These are phyloP conservation scores for Posidonia oceanica DNA, from an alignment of 116 monocot genomes.

Conservation along the genomic window DNA sequence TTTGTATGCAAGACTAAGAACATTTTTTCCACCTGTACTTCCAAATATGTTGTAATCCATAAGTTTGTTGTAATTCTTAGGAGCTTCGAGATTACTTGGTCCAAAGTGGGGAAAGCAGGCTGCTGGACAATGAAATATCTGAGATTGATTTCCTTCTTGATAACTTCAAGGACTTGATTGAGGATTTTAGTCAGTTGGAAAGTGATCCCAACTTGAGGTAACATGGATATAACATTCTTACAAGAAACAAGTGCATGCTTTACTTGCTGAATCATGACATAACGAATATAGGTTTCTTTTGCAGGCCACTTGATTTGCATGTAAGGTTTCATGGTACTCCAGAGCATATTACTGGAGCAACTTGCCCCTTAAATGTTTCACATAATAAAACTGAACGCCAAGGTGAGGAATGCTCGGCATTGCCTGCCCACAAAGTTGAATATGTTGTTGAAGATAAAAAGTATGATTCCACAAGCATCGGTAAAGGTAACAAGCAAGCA, in stretches of 20 bases:
- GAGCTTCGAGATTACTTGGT: constrained; percentile 63
- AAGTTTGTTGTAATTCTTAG: constrained; percentile 17
- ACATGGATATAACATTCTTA: background rate
- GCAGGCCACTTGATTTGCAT: constrained; percentile 17
- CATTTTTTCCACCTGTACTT: too few relatives aligned
- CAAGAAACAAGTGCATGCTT: background rate
- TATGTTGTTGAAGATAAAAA: background rate
- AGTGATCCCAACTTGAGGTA: constrained; percentile 28
- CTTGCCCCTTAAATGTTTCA: constrained; percentile 2
- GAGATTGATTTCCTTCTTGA: constrained; percentile 39
- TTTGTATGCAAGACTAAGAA: background rate
- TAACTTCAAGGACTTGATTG: constrained; percentile 51
- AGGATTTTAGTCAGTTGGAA: constrained; percentile 33
- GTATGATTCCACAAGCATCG: background rate
- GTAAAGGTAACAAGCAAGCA: background rate
- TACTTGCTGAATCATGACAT: background rate
- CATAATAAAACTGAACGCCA: constrained; percentile 3
- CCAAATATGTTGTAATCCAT: too few relatives aligned
- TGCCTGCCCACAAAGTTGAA: background rate
- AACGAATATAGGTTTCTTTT: background rate
- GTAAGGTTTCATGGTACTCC: constrained; percentile 23
- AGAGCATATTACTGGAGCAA: constrained; percentile 15
- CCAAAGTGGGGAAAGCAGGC: constrained; percentile 26
- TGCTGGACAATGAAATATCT: constrained; percentile 14
- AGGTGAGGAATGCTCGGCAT: constrained; percentile 9